Base-by-base conservation (phyloP, 2,329 filamentous ascomycete species). In the Botrytis pseudocinerea region DNA sequence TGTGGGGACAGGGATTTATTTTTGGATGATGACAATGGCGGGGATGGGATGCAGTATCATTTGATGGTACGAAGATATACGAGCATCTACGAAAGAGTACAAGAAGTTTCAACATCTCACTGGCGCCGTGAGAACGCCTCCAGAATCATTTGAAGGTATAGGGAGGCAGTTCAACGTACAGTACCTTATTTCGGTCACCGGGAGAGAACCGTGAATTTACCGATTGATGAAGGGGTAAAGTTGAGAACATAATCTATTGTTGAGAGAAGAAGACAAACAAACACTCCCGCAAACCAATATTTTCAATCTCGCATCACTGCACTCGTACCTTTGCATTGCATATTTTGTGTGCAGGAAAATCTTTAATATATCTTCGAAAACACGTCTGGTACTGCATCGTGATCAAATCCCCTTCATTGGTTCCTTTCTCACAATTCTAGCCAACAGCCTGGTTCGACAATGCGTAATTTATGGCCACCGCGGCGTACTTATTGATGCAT, bases 181-280 rank as follows among this genome's bases (percentile, higher is more conserved):
- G 32, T 42, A 32, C 25, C 25, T 32, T 35, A 32, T 2, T 28
- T 22, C 16, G 8, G 20, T 8, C 16, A 40, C 9, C 14, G 5
- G 5, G 35, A 48, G 32, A 32, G 48, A 57, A 32, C 35, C 18
- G 18, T 6, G 35, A n/a, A 22, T 57, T 42, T 57, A 32, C 38
- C 65, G 65, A 68, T 42, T 10, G 48, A 68, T 68, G 65, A 68
- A 68, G 65, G 65, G 65, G 64, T 57, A 68, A 54, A 8, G 35
- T 51, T 66, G 10, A 32, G 61, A 6, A 46, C 8, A 25, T 62
- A 18, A n/a, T 40, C 25, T 62, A 40, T 64, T 48, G 28, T 28
- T 12, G 62, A 64, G 25, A 54, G 25, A n/a, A 51, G 10, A 32
- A 46, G 42, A 35, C 20, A 65, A 65, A 28, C 48, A 54, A 14